Evolutionary conservation across 805 yeast species (phyloP), one percentile per base, ranked within the genome.

Genomic region (Pichia phayaonensis): DNA sequence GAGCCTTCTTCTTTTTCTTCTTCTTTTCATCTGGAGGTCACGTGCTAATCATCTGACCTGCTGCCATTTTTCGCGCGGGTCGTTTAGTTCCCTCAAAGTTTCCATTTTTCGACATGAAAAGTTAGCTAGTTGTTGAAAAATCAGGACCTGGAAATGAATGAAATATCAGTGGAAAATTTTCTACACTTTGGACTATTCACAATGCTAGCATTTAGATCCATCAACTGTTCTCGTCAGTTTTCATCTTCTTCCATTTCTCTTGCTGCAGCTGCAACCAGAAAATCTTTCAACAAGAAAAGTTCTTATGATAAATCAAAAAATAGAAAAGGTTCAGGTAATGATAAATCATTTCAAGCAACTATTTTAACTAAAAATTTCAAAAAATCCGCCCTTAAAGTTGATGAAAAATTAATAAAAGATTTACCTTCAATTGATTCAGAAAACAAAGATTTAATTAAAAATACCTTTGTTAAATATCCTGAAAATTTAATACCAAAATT

Each of bases 401-500:
- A 61, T 42, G 40, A 39, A 18, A 53, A 45, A 7, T 44, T 60
- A 6, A 46, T 63, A 42, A 54, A 57, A 7, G 42, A 49, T 20
- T 51, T 66, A 16, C 55, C 58, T 10, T 29, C 53, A 2, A 52
- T 64, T 8, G 38, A 50, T 29, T 34, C 49, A 0, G 53, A 47
- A 39, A 39, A 51, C 18, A 46, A 54, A 12, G 55, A 54, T 34
- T 40, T 58, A 22, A 46, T 54, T 7, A 13, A 57, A 21, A 57
- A 69, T 48, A 56, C 65, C 12, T 69, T 77, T 22, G 63, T 67
- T 8, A 63, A 65, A 36, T 86, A 73, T 65, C 66, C 72, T 16
- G 61, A 68, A 2, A 61, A 62, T 15, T 70, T 73, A 18, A 69
- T 76, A 52, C 63, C 69, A 49, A 66, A 69, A 44, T 68, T 87